A percentile compares a stretch with the other conserved stretches of the same genome.
These are phyloP conservation scores for Verticillium tricorpus DNA, from an alignment of 2,329 filamentous ascomycete genomes.

Conservation along the genomic window DNA sequence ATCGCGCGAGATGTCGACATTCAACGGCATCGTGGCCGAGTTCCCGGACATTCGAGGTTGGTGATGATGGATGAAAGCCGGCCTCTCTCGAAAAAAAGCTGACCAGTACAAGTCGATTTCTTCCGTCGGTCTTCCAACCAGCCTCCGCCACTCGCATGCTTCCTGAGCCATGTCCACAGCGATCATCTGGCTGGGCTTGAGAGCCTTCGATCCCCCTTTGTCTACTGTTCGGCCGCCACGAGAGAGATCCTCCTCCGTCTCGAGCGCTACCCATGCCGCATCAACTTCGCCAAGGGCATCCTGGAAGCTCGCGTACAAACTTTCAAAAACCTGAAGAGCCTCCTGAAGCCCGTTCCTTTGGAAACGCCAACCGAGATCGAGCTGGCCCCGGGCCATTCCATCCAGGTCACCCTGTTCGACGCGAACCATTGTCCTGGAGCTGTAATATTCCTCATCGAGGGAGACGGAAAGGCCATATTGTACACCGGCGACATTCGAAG, in stretches of 20 bases:
- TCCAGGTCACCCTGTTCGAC: conserved; percentile 81
- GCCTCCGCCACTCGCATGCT: conserved; percentile 70
- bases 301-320: conserved; percentile 69
- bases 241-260: conserved; percentile 75
- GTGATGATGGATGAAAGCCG: conserved; percentile 10
- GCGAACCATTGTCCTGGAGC: conserved; percentile 89
- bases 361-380: conserved; percentile 76
- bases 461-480: conserved; percentile 64
- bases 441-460: conserved; percentile 90
- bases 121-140: conserved; percentile 57
- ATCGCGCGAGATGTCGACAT: conserved; percentile 66
- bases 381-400: conserved; percentile 59
- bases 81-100: conserved; percentile 1
- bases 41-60: conserved; percentile 73
- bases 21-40: conserved; percentile 67
- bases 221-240: conserved; percentile 87
- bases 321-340: conserved; percentile 68
- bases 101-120: conserved; percentile 61
- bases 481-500: conserved; percentile 89
- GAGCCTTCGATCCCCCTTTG: conserved; percentile 69
- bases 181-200: conserved; percentile 84
- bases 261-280: conserved; percentile 72
- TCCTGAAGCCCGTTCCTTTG: conserved; percentile 78
- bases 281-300: conserved; percentile 76
- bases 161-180: conserved; percentile 88